Conservation (phyloP, 768 basidiomycete species). For the Russula olivacea region DNA sequence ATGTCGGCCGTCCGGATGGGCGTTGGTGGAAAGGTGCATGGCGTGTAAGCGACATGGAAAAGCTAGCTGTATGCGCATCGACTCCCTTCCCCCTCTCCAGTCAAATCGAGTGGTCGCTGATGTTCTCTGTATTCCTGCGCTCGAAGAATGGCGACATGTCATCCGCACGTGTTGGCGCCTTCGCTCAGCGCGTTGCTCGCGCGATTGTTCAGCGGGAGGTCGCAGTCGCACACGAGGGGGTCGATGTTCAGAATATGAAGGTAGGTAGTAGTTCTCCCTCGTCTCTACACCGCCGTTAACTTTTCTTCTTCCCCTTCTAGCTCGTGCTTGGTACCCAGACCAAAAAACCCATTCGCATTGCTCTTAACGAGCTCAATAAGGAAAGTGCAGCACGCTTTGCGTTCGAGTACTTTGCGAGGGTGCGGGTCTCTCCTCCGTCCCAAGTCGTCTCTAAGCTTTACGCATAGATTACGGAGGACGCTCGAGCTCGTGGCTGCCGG, state of each 20-base stretch:
- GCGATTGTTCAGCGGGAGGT: slow-evolving; percentile 9
- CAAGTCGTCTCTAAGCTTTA: no score
- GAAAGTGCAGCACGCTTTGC: slow-evolving; percentile 9
- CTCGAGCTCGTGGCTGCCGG: slow-evolving; percentile 8
- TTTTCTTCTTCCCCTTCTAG: background rate
- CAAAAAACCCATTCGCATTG: slow-evolving; percentile 16
- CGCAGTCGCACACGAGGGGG: slow-evolving; percentile 1
- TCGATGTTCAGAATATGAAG: slow-evolving; percentile 10
- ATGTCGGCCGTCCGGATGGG: slow-evolving; percentile 14
- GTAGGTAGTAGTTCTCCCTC: background rate
- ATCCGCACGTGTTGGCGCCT: background rate
- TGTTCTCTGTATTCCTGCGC: no score
- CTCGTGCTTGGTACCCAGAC: slow-evolving; percentile 12
- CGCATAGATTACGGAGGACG: slow-evolving; percentile 6
- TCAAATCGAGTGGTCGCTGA: background rate
- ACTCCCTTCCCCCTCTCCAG: background rate
- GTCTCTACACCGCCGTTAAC: background rate
- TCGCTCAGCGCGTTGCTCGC: slow-evolving; percentile 13
- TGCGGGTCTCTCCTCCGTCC: background rate
- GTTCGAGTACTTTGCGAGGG: slow-evolving; percentile 11
- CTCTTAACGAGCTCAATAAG: slow-evolving; percentile 8
- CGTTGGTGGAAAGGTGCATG: slow-evolving; percentile 20
- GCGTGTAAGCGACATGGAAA: slow-evolving; percentile 9
- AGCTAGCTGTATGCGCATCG: background rate
- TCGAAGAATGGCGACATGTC: slow-evolving; percentile 8